A percentile compares a stretch with the other conserved stretches of the same genome.
phyloP scores from a whole-genome alignment of 352 stramenopile genomes.

The Globisporangium takayamanum region DNA sequence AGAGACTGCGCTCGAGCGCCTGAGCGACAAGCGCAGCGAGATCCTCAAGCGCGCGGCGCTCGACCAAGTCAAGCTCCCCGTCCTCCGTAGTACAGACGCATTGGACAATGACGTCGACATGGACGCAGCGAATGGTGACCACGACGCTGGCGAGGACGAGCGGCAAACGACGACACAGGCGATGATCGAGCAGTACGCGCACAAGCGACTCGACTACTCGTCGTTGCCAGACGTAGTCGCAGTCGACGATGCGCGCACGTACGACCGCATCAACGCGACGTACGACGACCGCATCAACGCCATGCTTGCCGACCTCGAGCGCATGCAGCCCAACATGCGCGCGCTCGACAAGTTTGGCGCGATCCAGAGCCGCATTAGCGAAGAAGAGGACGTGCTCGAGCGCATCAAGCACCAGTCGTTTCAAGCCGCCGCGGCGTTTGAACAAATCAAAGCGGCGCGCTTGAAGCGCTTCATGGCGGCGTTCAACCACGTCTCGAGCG shows the following conservation, averaged over 20 bases:
- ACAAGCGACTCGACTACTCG: constrained; percentile 88
- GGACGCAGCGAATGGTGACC: constrained; percentile 39
- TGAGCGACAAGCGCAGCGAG: constrained; percentile 93
- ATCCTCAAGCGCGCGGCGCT: constrained; percentile 93
- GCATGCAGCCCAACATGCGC: constrained; percentile 98
- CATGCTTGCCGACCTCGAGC: constrained; percentile 83
- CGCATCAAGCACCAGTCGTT: constrained; percentile 60
- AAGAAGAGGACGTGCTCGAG: constrained; percentile 77
- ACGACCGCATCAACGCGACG: constrained; percentile 69
- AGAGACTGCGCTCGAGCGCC: constrained; percentile 87
- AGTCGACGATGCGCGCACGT: constrained; percentile 78
- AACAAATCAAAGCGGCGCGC: constrained; percentile 63
- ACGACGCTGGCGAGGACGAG: not conserved
- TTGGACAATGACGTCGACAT: constrained; percentile 41
- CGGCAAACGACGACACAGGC: constrained; percentile 25
- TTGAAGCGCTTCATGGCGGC: constrained; percentile 89
- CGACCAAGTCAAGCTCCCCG: constrained; percentile 92
- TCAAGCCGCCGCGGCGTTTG: constrained; percentile 58
- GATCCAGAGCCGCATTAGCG: constrained; percentile 71
- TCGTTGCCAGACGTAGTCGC: constrained; percentile 63
- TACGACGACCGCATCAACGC: constrained; percentile 66
- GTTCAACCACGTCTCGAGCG: constrained; percentile 91
- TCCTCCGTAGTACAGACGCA: constrained; percentile 19
- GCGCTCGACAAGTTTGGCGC: constrained; percentile 84
- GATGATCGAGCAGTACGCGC: constrained; percentile 25